Evolutionary conservation across 768 basidiomycete genomes (phyloP), one percentile per base, ranked within the genome.

Genomic region (Serendipita sp.): DNA sequence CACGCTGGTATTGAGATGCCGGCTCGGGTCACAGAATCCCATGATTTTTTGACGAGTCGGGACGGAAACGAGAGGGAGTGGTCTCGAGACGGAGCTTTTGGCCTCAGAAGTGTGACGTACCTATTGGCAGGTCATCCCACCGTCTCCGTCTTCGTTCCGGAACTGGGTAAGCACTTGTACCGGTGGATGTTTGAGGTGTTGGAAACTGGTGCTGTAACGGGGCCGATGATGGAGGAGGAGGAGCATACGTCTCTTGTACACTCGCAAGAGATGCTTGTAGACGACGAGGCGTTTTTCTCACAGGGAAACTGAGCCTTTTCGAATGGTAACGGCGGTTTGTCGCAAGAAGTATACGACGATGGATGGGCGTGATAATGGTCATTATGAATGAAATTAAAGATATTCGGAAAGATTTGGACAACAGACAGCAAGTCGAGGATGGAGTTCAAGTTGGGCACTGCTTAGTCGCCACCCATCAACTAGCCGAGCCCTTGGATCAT

Each of bases 281-380:
- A 32, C 56, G 56, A n/a, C 56, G 28, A 60, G 56, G 35, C 35
- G 56, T 8, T 38, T 60, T 60, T 60, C 28, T 11, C 18, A 18
- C 8, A 1, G 56, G 28, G 16, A 60, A 60, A 60, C 8, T 7
- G 48, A 32, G 18, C 48, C 48, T n/a, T 34, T 10, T 38, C 10
- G 56, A 18, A 28, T 28, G 56, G n/a, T 38, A 30, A 36, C 56
- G 56, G 36, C 16, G 16, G 28, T n/a, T n/a, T n/a, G 56, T n/a
- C 16, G 56, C 56, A 60, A 60, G 56, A 38, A 60, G 35, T 60
- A 60, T 30, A 3, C 56, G 56, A 60, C 56, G 56, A 60, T 23
- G 35, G 56, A 60, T 23, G 3, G 56, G 32, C 56, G n/a, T 36
- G 2, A 30, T 60, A 8, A 35, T 10, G n/a, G 56, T 38, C 56